These are phyloP conservation scores for Colletotrichum lindemuthianum DNA, from an alignment of 2,329 filamentous ascomycete species.

Conservation along the genomic window DNA sequence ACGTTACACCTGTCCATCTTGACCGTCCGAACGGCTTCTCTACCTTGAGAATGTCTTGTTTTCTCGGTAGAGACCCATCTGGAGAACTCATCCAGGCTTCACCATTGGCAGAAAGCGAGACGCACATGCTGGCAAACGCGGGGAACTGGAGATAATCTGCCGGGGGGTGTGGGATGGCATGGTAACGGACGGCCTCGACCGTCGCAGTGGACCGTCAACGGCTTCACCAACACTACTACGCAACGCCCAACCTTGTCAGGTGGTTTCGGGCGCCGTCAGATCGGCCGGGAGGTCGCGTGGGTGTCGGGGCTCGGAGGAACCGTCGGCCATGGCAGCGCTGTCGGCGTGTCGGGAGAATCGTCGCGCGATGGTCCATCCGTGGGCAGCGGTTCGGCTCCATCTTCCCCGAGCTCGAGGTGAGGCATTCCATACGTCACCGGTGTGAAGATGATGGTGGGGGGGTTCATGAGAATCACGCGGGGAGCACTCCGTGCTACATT, in stretches of 20 bases:
- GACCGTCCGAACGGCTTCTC: slow-evolving; percentile 7
- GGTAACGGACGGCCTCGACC: slow-evolving; percentile 5
- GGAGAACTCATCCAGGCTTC: background rate
- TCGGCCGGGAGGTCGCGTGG: background rate
- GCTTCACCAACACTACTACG: slow-evolving; percentile 2
- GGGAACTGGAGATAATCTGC: slow-evolving; percentile 19
- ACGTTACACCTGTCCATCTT: slow-evolving; percentile 6
- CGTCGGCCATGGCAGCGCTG: slow-evolving; percentile 14
- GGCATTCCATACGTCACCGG: slow-evolving; percentile 24
- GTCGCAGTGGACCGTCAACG: background rate
- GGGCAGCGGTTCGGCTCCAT: slow-evolving; percentile 8
- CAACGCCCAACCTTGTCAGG: background rate
- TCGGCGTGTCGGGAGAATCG: slow-evolving; percentile 24
- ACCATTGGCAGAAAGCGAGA: slow-evolving; percentile 17
- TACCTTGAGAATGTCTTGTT: background rate
- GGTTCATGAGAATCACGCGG: background rate
- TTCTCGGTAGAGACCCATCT: background rate
- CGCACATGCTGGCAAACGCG: slow-evolving; percentile 15
- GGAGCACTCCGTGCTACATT: background rate
- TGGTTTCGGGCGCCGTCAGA: slow-evolving; percentile 23
- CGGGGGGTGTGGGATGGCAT: slow-evolving; percentile 2
- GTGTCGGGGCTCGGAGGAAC: slow-evolving; percentile 19
- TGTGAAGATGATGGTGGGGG: slow-evolving; percentile 1
- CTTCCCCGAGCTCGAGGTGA: slow-evolving; percentile 14
- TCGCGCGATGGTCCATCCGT: slow-evolving; percentile 23